Percentiles rank a stretch among this genome's conserved stretches.
These are phyloP conservation scores for Acacia confusa DNA, from an alignment of 306 rosid genomes.

Conservation along the genomic window DNA sequence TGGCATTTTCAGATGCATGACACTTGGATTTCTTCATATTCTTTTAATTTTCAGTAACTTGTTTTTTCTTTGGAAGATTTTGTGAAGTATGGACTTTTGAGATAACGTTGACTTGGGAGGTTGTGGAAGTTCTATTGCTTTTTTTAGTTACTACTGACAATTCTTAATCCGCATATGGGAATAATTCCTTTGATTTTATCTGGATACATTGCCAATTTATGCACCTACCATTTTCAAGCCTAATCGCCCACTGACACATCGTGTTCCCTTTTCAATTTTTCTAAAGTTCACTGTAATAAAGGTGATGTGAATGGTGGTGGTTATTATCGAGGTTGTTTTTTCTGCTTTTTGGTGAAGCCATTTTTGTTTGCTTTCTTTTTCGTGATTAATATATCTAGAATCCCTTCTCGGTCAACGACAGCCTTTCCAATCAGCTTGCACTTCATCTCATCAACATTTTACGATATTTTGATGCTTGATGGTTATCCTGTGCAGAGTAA, in stretches of 20 bases:
- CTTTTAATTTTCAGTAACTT: background rate
- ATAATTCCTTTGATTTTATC: background rate
- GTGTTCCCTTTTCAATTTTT: background rate
- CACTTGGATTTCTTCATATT: constrained; percentile 11
- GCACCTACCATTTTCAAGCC: background rate
- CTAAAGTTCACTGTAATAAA: constrained; percentile 8
- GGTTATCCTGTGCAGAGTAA: background rate
- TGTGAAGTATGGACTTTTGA: background rate
- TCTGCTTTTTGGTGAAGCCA: background rate
- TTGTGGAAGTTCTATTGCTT: background rate
- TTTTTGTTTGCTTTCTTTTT: background rate
- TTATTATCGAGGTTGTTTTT: background rate
- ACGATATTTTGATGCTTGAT: background rate
- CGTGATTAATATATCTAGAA: constrained; percentile 5
- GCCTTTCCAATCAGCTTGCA: background rate
- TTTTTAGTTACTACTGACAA: background rate
- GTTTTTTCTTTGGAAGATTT: background rate
- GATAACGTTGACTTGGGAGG: background rate
- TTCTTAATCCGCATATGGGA: background rate
- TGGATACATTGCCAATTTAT: constrained; percentile 17
- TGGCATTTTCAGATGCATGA: background rate
- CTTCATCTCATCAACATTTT: background rate
- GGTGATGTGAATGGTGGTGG: background rate
- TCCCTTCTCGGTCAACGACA: background rate
- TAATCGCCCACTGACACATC: background rate